These are phyloP conservation scores for Pichia sp. DNA, from an alignment of 1,139 yeast genomes.

Conservation along the genomic window DNA sequence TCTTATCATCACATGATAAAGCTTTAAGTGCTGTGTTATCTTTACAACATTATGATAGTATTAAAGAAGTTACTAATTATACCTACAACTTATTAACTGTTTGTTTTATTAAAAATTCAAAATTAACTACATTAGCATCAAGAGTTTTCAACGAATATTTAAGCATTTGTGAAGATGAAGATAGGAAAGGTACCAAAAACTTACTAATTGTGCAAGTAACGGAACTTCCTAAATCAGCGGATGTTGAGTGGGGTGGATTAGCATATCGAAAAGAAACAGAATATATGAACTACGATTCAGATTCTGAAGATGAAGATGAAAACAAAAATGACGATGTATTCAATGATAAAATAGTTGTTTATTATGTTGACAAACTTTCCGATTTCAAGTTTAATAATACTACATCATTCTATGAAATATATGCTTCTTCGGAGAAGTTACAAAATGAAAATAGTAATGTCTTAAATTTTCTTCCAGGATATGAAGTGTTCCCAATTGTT, in stretches of 20 bases:
- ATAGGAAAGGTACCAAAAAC: constrained; percentile 23
- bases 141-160: constrained; percentile 37
- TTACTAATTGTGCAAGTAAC: constrained; percentile 53
- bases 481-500: constrained; percentile 8
- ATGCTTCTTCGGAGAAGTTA: constrained; percentile 3
- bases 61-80: constrained; percentile 49
- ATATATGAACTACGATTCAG: constrained; percentile 12
- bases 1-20: constrained; percentile 27
- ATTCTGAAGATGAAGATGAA: constrained; percentile 10
- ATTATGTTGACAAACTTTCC: constrained; percentile 5
- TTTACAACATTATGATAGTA: constrained; percentile 67
- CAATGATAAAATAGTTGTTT: constrained; percentile 4
- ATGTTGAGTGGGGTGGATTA: constrained; percentile 74
- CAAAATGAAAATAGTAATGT: neutral
- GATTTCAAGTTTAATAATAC: neutral
- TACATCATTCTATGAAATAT: constrained; percentile 14
- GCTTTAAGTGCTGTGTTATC: constrained; percentile 45
- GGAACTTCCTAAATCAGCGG: constrained; percentile 62
- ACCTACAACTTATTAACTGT: constrained; percentile 40
- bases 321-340: neutral
- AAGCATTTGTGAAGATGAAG: constrained; percentile 20
- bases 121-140: constrained; percentile 30
- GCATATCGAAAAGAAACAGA: constrained; percentile 31
- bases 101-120: constrained; percentile 44
- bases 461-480: neutral